Evolutionary conservation across 352 stramenopile genomes (phyloP).

Genomic region (Peronospora destructor): DNA sequence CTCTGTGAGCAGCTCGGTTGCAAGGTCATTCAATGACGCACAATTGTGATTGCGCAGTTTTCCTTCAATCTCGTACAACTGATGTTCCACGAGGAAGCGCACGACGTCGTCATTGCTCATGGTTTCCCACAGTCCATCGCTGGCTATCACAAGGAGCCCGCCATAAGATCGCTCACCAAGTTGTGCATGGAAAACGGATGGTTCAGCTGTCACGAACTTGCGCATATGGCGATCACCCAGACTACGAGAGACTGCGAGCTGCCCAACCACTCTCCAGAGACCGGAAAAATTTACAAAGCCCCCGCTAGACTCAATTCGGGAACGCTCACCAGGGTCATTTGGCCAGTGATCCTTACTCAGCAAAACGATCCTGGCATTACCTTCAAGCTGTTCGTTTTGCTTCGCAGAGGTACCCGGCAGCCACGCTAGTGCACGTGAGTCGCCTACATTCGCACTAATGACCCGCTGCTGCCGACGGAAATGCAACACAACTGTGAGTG

Average conservation of each 20-base stretch:
- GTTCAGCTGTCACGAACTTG: conserved; percentile 73
- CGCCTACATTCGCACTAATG: conserved; percentile 76
- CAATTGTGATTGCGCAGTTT: conserved; percentile 16
- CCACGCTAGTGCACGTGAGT: conserved; percentile 74
- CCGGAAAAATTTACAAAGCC: conserved; percentile 65
- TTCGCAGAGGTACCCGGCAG: conserved; percentile 1
- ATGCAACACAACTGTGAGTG: conserved; percentile 65
- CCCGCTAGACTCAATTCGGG: conserved; percentile 66
- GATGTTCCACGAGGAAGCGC: conserved; percentile 37
- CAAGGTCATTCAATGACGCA: conserved; percentile 57
- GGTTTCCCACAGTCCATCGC: conserved; percentile 70
- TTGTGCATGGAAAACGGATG: conserved; percentile 52
- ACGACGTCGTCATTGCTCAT: conserved; percentile 49
- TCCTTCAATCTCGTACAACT: conserved; percentile 15
- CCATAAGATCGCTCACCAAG: conserved; percentile 8
- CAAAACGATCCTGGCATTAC: conserved; percentile 5
- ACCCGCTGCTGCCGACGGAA: conserved; percentile 48
- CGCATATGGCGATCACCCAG: conserved; percentile 87
- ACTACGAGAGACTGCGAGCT: conserved; percentile 88
- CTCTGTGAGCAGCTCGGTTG: conserved; percentile 80
- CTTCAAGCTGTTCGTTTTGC: neutral
- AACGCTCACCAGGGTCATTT: conserved; percentile 38
- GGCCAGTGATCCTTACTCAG: conserved; percentile 66
- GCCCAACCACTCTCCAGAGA: conserved; percentile 84
- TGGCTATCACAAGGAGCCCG: conserved; percentile 52